Evolutionary conservation across 2,329 filamentous ascomycete species (phyloP), one percentile per base, ranked within the genome.

Genomic region (Diaporthe sp.): DNA sequence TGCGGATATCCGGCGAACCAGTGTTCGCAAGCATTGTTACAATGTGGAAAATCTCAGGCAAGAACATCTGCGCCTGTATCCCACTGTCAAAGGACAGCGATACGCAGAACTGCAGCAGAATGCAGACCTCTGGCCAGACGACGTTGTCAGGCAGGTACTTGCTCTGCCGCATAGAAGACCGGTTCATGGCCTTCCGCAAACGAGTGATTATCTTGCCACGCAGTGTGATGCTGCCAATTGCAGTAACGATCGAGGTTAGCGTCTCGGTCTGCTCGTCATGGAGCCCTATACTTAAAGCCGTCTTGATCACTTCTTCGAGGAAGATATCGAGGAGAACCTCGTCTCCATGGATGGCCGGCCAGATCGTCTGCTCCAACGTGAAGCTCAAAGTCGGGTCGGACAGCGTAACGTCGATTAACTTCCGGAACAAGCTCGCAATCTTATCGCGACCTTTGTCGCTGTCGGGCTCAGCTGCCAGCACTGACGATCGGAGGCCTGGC

Each of bases 21-120:
- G 90, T 93, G 78, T 93, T 93, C 49, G 91, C 90, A 37, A 94
- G 86, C 91, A 94, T 93, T 0, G 92, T 93, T 75, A 93, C 91
- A 67, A 94, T 87, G 82, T 94, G 92, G 80, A 94, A 94, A 61
- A 94, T 87, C 80, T 94, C 92, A 0, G 92, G 92, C 8, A 94
- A 84, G 78, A 91, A 94, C 59, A 93, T 85, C 81, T 94, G 92
- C 5, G 92, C 89, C 81, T 94, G 92, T 19, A 92, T 88, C 31
- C 91, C 90, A 77, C 89, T 92, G 81, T 93, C 90, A 78, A 94
- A 94, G 1, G 92, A 94, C 69, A 93, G 85, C 2, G 91, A 89
- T 19, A 93, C 84, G 76, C 91, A 93, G 77, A 94, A 92, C 61
- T 92, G 90, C 67, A 94, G 85, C 44, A 94, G 84, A 61, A 93